These are phyloP conservation scores for Rhizophagus prolifer DNA, from an alignment of 192 early-diverging fungal genomes.

Conservation along the genomic window DNA sequence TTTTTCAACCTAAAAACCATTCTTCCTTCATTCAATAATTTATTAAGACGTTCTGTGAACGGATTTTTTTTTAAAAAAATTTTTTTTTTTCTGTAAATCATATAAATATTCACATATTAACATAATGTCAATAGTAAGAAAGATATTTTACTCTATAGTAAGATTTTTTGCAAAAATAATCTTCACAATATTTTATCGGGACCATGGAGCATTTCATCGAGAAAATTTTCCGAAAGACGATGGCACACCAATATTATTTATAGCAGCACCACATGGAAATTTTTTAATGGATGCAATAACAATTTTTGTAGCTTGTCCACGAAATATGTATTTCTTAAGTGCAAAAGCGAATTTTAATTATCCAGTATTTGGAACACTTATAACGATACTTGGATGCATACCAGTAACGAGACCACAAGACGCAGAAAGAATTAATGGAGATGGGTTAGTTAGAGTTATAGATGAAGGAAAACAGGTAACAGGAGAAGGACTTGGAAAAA, in stretches of 20 bases:
- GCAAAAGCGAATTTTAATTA: constrained; percentile 44
- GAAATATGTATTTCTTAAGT: constrained; percentile 43
- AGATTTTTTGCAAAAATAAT: constrained; percentile 30
- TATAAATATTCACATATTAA: background rate
- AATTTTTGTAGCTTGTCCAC: constrained; percentile 37
- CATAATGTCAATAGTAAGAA: background rate
- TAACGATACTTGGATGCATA: constrained; percentile 40
- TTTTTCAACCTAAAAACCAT: background rate
- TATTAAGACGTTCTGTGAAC: background rate
- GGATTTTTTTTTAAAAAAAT: background rate
- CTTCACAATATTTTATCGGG: constrained; percentile 44
- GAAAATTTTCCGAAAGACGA: constrained; percentile 36
- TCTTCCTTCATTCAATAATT: background rate
- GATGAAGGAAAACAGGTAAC: constrained; percentile 35
- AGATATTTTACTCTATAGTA: background rate
- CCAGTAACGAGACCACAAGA: constrained; percentile 46
- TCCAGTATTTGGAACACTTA: constrained; percentile 39
- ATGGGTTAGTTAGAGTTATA: constrained; percentile 35
- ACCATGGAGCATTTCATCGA: constrained; percentile 41
- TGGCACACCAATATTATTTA: constrained; percentile 38
- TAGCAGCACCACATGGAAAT: constrained; percentile 45
- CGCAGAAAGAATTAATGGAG: constrained; percentile 32
- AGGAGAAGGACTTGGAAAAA: constrained; percentile 35
- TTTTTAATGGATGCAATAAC: constrained; percentile 46
- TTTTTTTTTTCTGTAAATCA: background rate